Conservation (phyloP, 2,329 filamentous ascomycete species). For the Didymella pomorum region DNA sequence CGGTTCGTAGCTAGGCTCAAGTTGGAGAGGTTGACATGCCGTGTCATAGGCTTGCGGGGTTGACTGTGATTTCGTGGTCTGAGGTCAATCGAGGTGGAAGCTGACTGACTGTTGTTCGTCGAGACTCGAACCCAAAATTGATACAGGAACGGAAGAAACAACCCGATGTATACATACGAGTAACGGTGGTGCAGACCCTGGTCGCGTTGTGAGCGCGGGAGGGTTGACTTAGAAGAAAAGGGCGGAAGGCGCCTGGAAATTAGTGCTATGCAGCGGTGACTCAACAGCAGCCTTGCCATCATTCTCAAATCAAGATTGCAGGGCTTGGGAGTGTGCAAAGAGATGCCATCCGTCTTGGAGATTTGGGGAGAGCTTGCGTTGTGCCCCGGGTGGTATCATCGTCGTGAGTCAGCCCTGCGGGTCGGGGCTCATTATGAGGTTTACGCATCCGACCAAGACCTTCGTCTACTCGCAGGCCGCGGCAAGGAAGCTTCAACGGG, state of each 20-base stretch:
- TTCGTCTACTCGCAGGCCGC: too few species aligned
- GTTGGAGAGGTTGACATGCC: neutral
- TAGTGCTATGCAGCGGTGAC: neutral
- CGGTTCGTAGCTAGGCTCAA: neutral
- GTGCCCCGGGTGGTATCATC: neutral
- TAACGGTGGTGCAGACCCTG: neutral
- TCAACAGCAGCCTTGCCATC: slow-evolving; percentile 2
- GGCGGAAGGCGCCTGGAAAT: slow-evolving; percentile 11
- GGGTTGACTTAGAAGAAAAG: slow-evolving; percentile 18
- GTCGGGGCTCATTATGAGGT: too few species aligned
- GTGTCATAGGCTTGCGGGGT: neutral
- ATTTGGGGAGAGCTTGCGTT: neutral
- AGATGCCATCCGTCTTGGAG: neutral
- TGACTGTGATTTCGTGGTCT: neutral
- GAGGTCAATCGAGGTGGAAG: neutral
- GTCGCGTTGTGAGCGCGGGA: neutral
- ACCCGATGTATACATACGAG: neutral
- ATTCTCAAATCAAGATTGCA: neutral
- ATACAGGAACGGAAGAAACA: neutral
- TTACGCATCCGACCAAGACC: too few species aligned
- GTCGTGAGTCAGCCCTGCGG: neutral
- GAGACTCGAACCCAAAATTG: slow-evolving; percentile 2
- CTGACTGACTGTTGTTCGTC: neutral
- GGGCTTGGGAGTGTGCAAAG: neutral
- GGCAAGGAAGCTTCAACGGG: too few species aligned